phyloP scores from a whole-genome alignment of 1,139 yeast species.

The Magnusiomyces ingens region DNA sequence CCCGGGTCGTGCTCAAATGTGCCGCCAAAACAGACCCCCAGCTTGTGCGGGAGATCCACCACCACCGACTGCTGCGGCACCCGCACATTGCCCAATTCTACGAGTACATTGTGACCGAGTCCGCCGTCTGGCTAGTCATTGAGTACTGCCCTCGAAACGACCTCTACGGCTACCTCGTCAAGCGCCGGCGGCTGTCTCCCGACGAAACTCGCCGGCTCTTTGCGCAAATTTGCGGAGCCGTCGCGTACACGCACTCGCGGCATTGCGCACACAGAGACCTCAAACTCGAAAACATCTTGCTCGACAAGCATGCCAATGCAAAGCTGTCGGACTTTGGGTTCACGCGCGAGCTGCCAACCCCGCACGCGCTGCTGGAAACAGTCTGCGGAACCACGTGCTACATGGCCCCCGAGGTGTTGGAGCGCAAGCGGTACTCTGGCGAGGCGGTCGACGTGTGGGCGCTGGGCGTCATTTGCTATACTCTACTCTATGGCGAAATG shows the following conservation, averaged over 20 bases:
- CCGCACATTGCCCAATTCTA: conserved; percentile 79
- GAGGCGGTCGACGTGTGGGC: conserved; percentile 87
- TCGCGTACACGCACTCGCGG: conserved; percentile 73
- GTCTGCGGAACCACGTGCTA: conserved; percentile 93
- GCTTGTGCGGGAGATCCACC: conserved; percentile 86
- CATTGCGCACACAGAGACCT: conserved; percentile 87
- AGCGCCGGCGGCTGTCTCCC: conserved; percentile 39
- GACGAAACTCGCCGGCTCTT: conserved; percentile 57
- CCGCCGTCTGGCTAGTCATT: conserved; percentile 74
- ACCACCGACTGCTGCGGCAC: conserved; percentile 77
- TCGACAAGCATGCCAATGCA: conserved; percentile 63
- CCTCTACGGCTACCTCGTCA: conserved; percentile 64
- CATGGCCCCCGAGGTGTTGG: conserved; percentile 90
- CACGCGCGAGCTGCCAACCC: conserved; percentile 63
- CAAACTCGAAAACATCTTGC: conserved; percentile 74
- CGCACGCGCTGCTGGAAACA: conserved; percentile 59
- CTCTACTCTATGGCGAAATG: conserved; percentile 79
- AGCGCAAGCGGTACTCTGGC: conserved; percentile 67
- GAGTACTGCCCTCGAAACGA: conserved; percentile 88
- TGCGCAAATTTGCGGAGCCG: conserved; percentile 75
- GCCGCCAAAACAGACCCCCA: conserved; percentile 81
- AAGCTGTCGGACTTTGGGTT: conserved; percentile 92
- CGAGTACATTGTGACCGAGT: conserved; percentile 78
- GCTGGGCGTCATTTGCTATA: conserved; percentile 84
- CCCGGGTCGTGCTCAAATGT: conserved; percentile 75